Conservation (phyloP, 2,329 filamentous ascomycete genomes). For the Penicillium sp. region DNA sequence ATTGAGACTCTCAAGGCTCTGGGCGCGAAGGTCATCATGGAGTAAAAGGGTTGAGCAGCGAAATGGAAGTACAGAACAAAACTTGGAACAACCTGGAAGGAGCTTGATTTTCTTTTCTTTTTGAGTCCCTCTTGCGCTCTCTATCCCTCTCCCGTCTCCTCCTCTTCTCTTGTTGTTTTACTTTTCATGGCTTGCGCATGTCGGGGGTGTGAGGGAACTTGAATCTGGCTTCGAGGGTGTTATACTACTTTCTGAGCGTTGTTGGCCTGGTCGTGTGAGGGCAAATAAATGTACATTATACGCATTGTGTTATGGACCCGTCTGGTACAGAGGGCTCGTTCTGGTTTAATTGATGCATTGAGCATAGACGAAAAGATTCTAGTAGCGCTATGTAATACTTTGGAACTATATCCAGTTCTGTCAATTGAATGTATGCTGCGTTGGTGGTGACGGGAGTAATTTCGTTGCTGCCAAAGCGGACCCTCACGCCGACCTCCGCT, state of each 20-base stretch:
- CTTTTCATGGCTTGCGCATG: slow-evolving; percentile 15
- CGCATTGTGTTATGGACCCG: slow-evolving; percentile 32
- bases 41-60: slow-evolving; percentile 60
- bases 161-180: slow-evolving; percentile 25
- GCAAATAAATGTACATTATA: slow-evolving; percentile 47
- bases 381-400: background rate
- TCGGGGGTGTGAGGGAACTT: background rate
- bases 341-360: slow-evolving; percentile 33
- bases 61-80: slow-evolving; percentile 7
- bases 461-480: slow-evolving; percentile 5
- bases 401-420: background rate
- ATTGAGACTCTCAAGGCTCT: slow-evolving; percentile 91
- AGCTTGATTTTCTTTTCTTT: slow-evolving; percentile 11
- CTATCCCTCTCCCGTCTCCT: slow-evolving; percentile 11
- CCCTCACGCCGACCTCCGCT: slow-evolving; percentile 14
- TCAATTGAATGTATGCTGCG: background rate
- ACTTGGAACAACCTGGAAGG: slow-evolving; percentile 11
- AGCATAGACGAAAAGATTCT: slow-evolving; percentile 19
- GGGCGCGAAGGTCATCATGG: slow-evolving; percentile 86
- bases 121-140: slow-evolving; percentile 11
- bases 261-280: slow-evolving; percentile 33
- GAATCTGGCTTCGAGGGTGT: slow-evolving; percentile 20
- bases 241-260: slow-evolving; percentile 24
- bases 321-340: slow-evolving; percentile 30
- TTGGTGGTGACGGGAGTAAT: background rate